Conservation (phyloP, 768 basidiomycete species). For the Clavulina sp. region DNA sequence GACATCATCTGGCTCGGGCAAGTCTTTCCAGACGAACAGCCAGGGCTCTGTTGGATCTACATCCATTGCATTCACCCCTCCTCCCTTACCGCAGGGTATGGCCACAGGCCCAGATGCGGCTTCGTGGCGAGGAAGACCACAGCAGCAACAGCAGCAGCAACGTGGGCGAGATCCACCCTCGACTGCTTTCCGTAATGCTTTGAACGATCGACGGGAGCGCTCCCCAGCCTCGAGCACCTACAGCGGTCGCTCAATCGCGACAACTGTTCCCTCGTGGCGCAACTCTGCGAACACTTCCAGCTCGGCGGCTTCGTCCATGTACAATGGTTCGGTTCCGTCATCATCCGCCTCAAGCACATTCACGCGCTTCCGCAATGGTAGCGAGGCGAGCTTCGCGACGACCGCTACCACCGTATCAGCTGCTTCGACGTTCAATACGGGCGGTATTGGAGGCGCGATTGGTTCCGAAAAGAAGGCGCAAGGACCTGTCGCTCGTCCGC, state of each 20-base stretch:
- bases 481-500: neutral
- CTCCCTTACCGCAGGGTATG: too few relatives aligned
- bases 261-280: neutral
- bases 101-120: too few relatives aligned
- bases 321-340: neutral
- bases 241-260: neutral
- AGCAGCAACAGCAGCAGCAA: too few relatives aligned
- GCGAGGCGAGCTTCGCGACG: constrained; percentile 56
- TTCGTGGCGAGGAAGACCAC: too few relatives aligned
- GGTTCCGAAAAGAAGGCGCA: neutral
- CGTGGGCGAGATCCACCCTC: too few relatives aligned
- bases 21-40: too few relatives aligned
- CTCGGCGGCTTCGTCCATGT: neutral
- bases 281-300: too few relatives aligned
- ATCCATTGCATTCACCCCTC: too few relatives aligned
- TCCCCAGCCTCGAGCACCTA: neutral
- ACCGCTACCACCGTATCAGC: constrained; percentile 65
- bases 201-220: too few relatives aligned
- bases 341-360: constrained; percentile 22
- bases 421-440: constrained; percentile 14
- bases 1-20: too few relatives aligned
- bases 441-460: constrained; percentile 3
- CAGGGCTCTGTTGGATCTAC: too few relatives aligned
- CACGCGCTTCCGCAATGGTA: constrained; percentile 63
- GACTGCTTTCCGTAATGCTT: too few relatives aligned